Base-by-base conservation (phyloP, 2,329 filamentous ascomycete species). In the Aspergillus sp. region DNA sequence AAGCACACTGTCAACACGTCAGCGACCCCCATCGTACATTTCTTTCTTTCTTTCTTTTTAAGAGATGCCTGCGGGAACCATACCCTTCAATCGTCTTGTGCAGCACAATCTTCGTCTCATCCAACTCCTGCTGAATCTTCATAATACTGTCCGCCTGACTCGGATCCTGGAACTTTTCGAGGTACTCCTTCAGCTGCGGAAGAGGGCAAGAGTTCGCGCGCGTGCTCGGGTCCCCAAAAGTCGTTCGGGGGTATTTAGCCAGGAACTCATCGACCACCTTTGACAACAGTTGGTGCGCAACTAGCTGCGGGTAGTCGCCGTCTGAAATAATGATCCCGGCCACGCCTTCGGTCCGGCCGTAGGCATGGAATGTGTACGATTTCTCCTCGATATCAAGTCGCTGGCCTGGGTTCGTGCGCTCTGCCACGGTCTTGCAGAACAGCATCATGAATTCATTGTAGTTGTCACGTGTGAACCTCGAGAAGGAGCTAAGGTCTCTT, bases 71-170 rank as follows among this genome's bases (percentile, higher is more conserved):
- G n/a, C 10, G n/a, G n/a, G 26, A 19, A 36, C 5, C 34, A 39
- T 39, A 39, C 36, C 19, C 19, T 74, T 94, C 86, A 60, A 95
- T 96, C 40, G 93, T 96, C 80, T 97, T 94, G 73, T 97, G 89
- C 59, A 98, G 77, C 49, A 95, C 85, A 63, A 94, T 90, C 79
- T 96, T 97, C 51, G 91, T 97, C 77, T 96, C 90, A 63, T 97
- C 90, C 51, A 98, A 77, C 73, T 98, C 89, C 72, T 88, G 86
- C 70, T 97, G 91, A 60, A 98, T 96, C 77, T 88, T 90, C 76
- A 88, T 81, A 65, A 97, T 94, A 70, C 84, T 91, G 72, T 94
- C 89, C 56, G 88, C 90, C 71, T 94, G 80, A 62, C 83, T 76
- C 8, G 91, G 89, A 67, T 96, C 86, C 73, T 95, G 87, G 72